Evolutionary conservation across 2,329 filamentous ascomycete species (phyloP).

Genomic region (Paraphaeosphaeria minitans): DNA sequence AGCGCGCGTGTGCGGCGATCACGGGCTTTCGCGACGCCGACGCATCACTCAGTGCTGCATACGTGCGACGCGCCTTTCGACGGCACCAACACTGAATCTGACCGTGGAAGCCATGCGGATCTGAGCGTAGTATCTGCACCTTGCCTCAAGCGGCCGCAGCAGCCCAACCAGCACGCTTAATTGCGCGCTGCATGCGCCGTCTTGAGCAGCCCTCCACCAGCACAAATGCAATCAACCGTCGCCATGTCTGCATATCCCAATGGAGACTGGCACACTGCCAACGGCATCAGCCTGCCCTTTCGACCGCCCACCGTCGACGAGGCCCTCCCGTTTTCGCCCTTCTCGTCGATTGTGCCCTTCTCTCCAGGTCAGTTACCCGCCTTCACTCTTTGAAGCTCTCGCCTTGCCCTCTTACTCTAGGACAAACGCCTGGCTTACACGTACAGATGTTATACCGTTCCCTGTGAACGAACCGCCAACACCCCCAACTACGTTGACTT

Average conservation of each 20-base stretch:
- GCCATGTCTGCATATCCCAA: slow-evolving; percentile 34
- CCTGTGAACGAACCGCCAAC: slow-evolving; percentile 50
- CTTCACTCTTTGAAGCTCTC: slow-evolving; percentile 21
- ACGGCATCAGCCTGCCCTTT: slow-evolving; percentile 41
- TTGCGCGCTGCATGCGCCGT: not conserved
- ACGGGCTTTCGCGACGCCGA: slow-evolving; percentile 10
- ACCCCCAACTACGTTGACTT: slow-evolving; percentile 42
- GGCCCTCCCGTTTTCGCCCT: slow-evolving; percentile 80
- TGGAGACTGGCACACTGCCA: slow-evolving; percentile 39
- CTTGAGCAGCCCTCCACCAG: slow-evolving; percentile 8
- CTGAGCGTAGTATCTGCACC: not conserved
- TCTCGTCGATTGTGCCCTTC: slow-evolving; percentile 80
- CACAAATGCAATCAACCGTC: slow-evolving; percentile 14
- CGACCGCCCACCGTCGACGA: slow-evolving; percentile 66
- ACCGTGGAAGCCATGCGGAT: not conserved
- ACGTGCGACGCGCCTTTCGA: not conserved
- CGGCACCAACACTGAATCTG: not conserved
- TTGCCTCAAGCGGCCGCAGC: not conserved
- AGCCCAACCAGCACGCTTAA: not conserved
- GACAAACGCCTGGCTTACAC: slow-evolving; percentile 21
- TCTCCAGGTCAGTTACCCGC: slow-evolving; percentile 64
- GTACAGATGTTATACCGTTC: slow-evolving; percentile 53
- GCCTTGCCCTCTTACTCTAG: slow-evolving; percentile 25
- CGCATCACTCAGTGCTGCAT: not conserved
- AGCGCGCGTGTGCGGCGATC: not conserved